These are phyloP conservation scores for Umbelopsis sp. DNA, from an alignment of 192 early-diverging fungal species.

Conservation along the genomic window DNA sequence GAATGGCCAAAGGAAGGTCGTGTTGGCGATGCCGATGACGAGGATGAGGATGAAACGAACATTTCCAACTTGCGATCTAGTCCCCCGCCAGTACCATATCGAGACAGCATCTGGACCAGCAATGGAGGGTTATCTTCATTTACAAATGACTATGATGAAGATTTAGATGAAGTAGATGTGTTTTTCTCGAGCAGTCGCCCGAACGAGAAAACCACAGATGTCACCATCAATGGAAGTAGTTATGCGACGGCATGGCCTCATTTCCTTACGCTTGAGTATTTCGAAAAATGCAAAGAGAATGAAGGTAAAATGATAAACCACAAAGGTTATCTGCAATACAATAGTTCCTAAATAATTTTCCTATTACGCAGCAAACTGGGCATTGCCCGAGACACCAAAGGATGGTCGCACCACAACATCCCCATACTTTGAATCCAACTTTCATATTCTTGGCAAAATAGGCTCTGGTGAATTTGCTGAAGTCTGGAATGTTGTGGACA, in stretches of 20 bases:
- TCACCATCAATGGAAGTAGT: not conserved
- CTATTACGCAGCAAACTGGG: not conserved
- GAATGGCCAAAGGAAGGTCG: conserved; percentile 6
- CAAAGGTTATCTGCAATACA: not conserved
- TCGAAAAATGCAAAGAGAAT: conserved; percentile 24
- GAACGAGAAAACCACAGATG: conserved; percentile 8
- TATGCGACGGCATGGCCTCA: conserved; percentile 26
- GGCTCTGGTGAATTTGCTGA: conserved; percentile 84
- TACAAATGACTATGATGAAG: not conserved
- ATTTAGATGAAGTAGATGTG: conserved; percentile 30
- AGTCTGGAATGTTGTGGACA: conserved; percentile 75
- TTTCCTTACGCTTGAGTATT: conserved; percentile 35
- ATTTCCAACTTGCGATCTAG: not conserved
- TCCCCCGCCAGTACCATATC: not conserved
- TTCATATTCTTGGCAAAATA: conserved; percentile 62
- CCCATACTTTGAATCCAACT: conserved; percentile 76
- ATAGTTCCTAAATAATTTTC: not conserved
- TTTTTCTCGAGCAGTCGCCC: conserved; percentile 25
- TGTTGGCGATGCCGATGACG: not conserved
- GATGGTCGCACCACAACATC: conserved; percentile 22
- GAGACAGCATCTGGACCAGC: conserved; percentile 14
- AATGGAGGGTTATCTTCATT: conserved; percentile 1
- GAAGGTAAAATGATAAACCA: not conserved
- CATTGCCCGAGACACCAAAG: conserved; percentile 7
- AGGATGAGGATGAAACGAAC: not conserved